Conservation (phyloP, 1,284 basidiomycete species). For the Ganoderma multipileum region DNA sequence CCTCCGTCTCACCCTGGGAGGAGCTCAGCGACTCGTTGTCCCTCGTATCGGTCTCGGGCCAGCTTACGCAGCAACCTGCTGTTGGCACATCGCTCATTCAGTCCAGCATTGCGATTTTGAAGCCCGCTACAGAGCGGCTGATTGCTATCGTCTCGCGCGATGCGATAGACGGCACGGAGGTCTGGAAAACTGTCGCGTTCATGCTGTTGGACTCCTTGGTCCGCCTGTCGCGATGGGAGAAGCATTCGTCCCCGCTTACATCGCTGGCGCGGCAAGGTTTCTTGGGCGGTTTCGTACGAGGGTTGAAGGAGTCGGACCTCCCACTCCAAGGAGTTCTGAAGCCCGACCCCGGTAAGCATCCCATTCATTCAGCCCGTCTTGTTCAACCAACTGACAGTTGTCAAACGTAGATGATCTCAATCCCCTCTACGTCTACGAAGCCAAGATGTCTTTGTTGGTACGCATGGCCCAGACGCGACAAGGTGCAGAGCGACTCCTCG, state of each 20-base stretch:
- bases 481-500: slow-evolving; percentile 88
- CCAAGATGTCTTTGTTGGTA: slow-evolving; percentile 89
- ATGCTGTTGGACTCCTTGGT: slow-evolving; percentile 84
- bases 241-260: slow-evolving; percentile 61
- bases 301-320: slow-evolving; percentile 84
- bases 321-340: slow-evolving; percentile 84
- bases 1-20: slow-evolving; percentile 49
- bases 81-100: slow-evolving; percentile 57
- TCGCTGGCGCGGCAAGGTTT: slow-evolving; percentile 82
- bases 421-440: slow-evolving; percentile 93
- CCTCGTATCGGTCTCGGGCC: slow-evolving; percentile 33
- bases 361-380: background rate
- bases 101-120: slow-evolving; percentile 69
- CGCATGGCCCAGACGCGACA: slow-evolving; percentile 82
- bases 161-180: slow-evolving; percentile 92
- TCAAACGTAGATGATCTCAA: slow-evolving; percentile 79
- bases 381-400: slow-evolving; percentile 2
- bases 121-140: slow-evolving; percentile 75
- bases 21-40: slow-evolving; percentile 49
- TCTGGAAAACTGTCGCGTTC: slow-evolving; percentile 96
- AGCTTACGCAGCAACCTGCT: slow-evolving; percentile 31
- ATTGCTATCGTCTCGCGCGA: slow-evolving; percentile 85
- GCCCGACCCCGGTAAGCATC: slow-evolving; percentile 80
- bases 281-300: slow-evolving; percentile 83
- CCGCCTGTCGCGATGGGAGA: slow-evolving; percentile 69